Evolutionary conservation across 768 basidiomycete genomes (phyloP).

Genomic region (Tubosaeta brunneosetosa): DNA sequence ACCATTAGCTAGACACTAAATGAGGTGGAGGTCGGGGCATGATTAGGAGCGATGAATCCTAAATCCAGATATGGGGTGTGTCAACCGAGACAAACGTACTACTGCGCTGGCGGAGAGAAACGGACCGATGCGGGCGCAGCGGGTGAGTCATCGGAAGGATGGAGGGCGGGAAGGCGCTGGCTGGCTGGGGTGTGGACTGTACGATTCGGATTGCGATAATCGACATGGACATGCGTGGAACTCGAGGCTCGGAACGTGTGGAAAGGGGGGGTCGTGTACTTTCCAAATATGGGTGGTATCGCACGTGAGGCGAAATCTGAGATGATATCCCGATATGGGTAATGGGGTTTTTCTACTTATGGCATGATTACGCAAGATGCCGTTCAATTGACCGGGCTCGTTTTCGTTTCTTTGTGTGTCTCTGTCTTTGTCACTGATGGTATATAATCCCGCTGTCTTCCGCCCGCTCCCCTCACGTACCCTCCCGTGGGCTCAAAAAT

Average conservation of each 20-base stretch:
- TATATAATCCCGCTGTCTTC: conserved; percentile 29
- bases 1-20: neutral
- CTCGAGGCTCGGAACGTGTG: conserved; percentile 32
- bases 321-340: conserved; percentile 20
- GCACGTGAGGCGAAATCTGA: conserved; percentile 31
- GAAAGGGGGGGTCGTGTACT: conserved; percentile 2
- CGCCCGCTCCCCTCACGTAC: conserved; percentile 7
- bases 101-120: conserved; percentile 1
- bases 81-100: conserved; percentile 19
- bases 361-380: conserved; percentile 28
- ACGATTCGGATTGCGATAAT: conserved; percentile 29
- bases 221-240: conserved; percentile 22
- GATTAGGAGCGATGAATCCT: conserved; percentile 8
- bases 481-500: conserved; percentile 2
- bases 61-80: neutral
- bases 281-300: conserved; percentile 9
- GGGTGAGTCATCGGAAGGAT: conserved; percentile 13
- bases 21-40: conserved; percentile 8
- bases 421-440: conserved; percentile 25
- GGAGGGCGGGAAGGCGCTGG: neutral
- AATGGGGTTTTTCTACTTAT: conserved; percentile 17
- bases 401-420: conserved; percentile 28
- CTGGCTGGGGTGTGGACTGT: neutral
- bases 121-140: neutral
- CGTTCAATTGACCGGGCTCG: conserved; percentile 21